A percentile compares a stretch with the other conserved stretches of the same genome.
These are phyloP conservation scores for Monilinia laxa DNA, from an alignment of 2,329 filamentous ascomycete genomes.

Conservation along the genomic window DNA sequence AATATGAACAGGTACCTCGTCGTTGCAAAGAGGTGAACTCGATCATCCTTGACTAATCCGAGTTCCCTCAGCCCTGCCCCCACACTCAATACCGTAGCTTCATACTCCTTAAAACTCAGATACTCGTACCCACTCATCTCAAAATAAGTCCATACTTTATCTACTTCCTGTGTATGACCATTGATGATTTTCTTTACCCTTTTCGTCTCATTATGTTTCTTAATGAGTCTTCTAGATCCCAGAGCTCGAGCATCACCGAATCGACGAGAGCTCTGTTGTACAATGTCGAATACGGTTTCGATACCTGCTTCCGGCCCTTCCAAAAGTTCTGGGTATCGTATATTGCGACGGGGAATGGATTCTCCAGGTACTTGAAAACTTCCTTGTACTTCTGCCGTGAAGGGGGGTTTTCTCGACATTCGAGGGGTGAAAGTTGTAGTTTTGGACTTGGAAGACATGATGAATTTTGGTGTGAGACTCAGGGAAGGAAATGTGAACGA, in stretches of 20 bases:
- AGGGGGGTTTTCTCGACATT: conserved; percentile 49
- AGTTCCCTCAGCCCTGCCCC: conserved; percentile 72
- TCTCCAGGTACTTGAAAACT: conserved; percentile 58
- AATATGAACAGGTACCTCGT: conserved; percentile 45
- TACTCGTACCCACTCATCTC: conserved; percentile 79
- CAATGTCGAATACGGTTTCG: conserved; percentile 72
- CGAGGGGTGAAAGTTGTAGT: conserved; percentile 23
- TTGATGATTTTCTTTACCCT: conserved; percentile 87
- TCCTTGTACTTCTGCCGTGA: conserved; percentile 59
- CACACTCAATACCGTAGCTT: conserved; percentile 64
- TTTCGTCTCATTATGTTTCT: conserved; percentile 79
- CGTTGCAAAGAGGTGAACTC: conserved; percentile 77
- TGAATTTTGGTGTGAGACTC: neutral
- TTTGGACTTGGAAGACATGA: conserved; percentile 12
- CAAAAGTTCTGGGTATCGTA: conserved; percentile 49
- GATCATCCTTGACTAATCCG: conserved; percentile 66
- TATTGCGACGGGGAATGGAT: conserved; percentile 63
- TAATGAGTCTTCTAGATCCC: conserved; percentile 70
- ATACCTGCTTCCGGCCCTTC: conserved; percentile 43
- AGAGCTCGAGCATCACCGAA: conserved; percentile 65
- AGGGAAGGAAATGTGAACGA: neutral
- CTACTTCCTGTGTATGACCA: conserved; percentile 73
- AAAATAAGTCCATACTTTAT: conserved; percentile 88
- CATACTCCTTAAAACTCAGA: conserved; percentile 75
- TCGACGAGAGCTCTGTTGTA: conserved; percentile 64